A percentile compares a stretch with the other conserved stretches of the same genome.
Evolutionary conservation across 75 land plant species (phyloP).

Genomic region (Pinus albicaulis): DNA sequence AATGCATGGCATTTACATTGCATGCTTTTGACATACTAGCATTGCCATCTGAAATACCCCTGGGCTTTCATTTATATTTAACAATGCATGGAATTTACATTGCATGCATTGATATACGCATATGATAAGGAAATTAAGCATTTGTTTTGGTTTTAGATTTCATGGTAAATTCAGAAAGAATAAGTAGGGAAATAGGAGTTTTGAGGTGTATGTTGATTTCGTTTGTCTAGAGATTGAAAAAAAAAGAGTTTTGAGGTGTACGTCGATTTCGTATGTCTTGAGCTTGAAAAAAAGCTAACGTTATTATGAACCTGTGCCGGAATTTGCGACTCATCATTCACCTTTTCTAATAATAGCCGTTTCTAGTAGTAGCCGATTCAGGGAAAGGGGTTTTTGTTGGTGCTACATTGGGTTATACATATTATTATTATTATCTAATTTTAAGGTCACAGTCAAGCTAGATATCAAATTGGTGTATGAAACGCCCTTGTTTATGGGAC

Average conservation of each 20-base stretch:
- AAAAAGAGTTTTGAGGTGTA: background rate
- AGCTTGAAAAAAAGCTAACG: background rate
- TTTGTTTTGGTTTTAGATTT: background rate
- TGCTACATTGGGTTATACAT: background rate
- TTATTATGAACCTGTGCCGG: background rate
- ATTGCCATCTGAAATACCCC: background rate
- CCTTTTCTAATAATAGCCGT: background rate
- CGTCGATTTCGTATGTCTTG: background rate
- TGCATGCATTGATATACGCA: too few relatives aligned
- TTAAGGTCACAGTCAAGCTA: too few relatives aligned
- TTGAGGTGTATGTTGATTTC: background rate
- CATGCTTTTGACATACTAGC: too few relatives aligned
- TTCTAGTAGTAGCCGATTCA: background rate
- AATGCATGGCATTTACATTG: background rate
- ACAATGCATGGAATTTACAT: background rate
- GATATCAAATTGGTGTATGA: too few relatives aligned
- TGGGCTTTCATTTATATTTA: background rate
- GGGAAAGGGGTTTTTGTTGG: background rate
- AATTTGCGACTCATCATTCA: background rate
- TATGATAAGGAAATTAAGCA: too few relatives aligned
- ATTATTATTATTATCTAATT: too few relatives aligned
- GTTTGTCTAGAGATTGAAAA: too few relatives aligned
- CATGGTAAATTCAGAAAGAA: too few relatives aligned
- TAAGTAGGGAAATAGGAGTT: background rate
- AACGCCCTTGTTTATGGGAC: too few relatives aligned